A percentile compares a stretch with the other conserved stretches of the same genome.
phyloP scores from a whole-genome alignment of 768 basidiomycete species.

The Sporobolomyces pararoseus region DNA sequence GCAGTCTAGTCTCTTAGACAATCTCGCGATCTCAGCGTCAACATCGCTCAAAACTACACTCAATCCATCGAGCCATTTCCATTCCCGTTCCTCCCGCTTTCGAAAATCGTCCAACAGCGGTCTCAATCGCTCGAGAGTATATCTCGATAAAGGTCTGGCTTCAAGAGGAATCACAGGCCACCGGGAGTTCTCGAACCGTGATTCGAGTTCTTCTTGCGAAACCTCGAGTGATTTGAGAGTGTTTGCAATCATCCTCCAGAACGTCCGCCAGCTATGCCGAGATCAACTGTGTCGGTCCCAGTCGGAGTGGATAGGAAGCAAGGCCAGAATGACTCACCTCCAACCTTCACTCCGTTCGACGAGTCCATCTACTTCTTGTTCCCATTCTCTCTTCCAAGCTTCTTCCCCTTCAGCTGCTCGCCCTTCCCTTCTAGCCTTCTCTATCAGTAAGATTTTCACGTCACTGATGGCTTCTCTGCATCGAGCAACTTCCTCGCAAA shows the following conservation, averaged over 20 bases:
- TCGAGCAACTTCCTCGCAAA: conserved; percentile 24
- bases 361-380: conserved; percentile 32
- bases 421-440: background rate
- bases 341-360: conserved; percentile 41
- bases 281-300: too few species aligned
- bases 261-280: conserved; percentile 30
- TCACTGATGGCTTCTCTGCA: conserved; percentile 34
- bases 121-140: conserved; percentile 12
- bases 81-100: background rate
- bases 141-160: background rate
- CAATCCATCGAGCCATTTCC: conserved; percentile 18
- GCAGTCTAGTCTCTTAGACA: too few species aligned
- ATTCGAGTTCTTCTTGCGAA: background rate
- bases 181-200: background rate
- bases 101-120: conserved; percentile 11
- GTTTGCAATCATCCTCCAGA: conserved; percentile 33
- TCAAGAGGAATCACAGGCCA: conserved; percentile 3
- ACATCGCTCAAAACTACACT: background rate
- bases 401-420: background rate
- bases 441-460: conserved; percentile 29
- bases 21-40: background rate
- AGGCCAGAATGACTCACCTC: conserved; percentile 20
- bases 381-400: conserved; percentile 34
- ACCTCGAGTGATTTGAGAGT: conserved; percentile 13
- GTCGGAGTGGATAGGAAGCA: too few species aligned